Conservation (phyloP, 169 alveolate species). For the Ichthyophthirius multifiliis region DNA sequence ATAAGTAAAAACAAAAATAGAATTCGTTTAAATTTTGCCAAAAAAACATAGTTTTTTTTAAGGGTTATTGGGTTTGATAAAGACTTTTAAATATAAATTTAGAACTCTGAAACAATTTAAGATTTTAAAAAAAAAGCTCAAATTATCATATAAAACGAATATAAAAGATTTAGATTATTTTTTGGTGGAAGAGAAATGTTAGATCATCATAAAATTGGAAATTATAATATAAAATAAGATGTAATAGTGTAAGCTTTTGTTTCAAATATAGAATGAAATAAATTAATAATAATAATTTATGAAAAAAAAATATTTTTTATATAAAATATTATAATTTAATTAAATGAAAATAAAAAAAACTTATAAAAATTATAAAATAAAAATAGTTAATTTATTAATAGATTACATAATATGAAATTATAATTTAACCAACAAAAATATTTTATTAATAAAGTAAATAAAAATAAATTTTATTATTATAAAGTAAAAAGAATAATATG, state of each 20-base stretch:
- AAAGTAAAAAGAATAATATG: too few relatives aligned
- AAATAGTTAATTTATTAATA: too few relatives aligned
- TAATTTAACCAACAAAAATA: too few relatives aligned
- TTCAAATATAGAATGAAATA: not conserved
- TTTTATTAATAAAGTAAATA: too few relatives aligned
- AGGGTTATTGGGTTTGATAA: not conserved
- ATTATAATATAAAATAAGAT: not conserved
- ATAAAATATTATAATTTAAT: too few relatives aligned
- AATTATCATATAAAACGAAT: not conserved
- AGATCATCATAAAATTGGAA: constrained; percentile 10
- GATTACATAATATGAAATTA: too few relatives aligned
- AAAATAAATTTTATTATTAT: too few relatives aligned
- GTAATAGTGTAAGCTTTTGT: not conserved
- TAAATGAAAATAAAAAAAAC: too few relatives aligned
- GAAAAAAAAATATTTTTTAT: too few relatives aligned
- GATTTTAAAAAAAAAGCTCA: not conserved
- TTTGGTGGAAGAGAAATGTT: constrained; percentile 17
- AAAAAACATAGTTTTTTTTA: not conserved
- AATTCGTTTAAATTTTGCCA: not conserved
- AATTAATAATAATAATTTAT: too few relatives aligned
- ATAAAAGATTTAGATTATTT: not conserved
- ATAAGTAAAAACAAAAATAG: not conserved
- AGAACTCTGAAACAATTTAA: not conserved
- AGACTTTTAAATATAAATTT: not conserved
- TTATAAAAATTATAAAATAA: too few relatives aligned